Conservation (phyloP, 1,139 yeast genomes). For the Debaryomyces subglobosus region DNA sequence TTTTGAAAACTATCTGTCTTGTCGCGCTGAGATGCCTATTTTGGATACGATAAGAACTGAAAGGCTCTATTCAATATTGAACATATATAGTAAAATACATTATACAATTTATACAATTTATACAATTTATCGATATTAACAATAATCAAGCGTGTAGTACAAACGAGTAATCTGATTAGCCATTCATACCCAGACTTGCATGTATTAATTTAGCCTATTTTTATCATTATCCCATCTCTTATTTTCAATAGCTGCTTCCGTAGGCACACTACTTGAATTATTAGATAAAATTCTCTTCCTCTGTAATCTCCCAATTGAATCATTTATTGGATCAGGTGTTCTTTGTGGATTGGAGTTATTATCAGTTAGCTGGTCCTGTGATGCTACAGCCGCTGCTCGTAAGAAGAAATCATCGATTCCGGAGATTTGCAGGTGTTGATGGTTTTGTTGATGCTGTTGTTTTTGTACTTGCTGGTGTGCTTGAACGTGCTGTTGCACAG, state of each 20-base stretch:
- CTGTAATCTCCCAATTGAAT: constrained; percentile 8
- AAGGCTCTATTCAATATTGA: neutral
- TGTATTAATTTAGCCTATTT: constrained; percentile 5
- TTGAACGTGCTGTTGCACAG: constrained; percentile 15
- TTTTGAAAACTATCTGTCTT: neutral
- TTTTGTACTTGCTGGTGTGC: constrained; percentile 17
- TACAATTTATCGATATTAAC: neutral
- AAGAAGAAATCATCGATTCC: constrained; percentile 42
- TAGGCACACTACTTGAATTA: constrained; percentile 8
- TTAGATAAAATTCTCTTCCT: constrained; percentile 9
- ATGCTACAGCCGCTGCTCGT: constrained; percentile 17
- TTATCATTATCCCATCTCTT: constrained; percentile 11
- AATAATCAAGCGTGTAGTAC: neutral
- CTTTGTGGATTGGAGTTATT: constrained; percentile 5
- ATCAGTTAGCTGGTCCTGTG: constrained; percentile 9
- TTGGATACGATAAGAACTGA: neutral
- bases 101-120: constrained; percentile 2
- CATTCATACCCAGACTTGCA: neutral
- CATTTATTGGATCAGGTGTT: constrained; percentile 7
- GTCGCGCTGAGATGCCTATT: constrained; percentile 5
- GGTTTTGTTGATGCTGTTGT: constrained; percentile 15
- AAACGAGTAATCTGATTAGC: neutral
- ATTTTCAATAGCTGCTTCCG: constrained; percentile 3
- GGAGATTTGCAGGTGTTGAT: constrained; percentile 22
- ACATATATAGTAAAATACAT: constrained; percentile 6